Conservation (phyloP, 2,329 filamentous ascomycete genomes). For the Tolypocladium paradoxum region DNA sequence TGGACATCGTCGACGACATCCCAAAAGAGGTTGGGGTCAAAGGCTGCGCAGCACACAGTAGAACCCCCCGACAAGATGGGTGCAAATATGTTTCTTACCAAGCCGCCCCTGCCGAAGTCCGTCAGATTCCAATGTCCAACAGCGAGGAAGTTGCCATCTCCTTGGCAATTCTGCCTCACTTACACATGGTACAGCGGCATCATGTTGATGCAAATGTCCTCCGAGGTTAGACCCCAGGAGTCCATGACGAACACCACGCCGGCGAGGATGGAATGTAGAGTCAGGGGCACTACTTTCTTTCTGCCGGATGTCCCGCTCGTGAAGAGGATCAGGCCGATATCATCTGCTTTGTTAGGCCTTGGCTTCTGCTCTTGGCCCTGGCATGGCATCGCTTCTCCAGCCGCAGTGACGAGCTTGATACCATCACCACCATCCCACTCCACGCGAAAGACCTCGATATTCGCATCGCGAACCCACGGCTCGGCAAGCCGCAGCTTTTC, state of each 20-base stretch:
- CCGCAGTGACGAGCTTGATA: conserved; percentile 17
- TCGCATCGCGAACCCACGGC: conserved; percentile 16
- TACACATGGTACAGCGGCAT: conserved; percentile 49
- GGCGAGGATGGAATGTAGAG: conserved; percentile 35
- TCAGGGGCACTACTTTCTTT: conserved; percentile 47
- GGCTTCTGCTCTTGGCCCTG: conserved; percentile 8
- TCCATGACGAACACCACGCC: conserved; percentile 42
- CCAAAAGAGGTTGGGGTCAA: conserved; percentile 46
- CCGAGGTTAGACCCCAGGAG: conserved; percentile 36
- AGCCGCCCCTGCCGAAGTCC: conserved; percentile 29
- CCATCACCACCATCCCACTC: conserved; percentile 24
- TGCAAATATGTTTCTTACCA: conserved; percentile 44
- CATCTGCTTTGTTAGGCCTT: conserved; percentile 32
- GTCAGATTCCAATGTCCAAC: neutral
- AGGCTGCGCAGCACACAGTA: conserved; percentile 41
- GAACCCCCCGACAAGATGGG: conserved; percentile 43
- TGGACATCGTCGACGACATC: conserved; percentile 35
- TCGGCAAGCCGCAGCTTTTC: conserved; percentile 25
- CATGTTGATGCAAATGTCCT: conserved; percentile 45
- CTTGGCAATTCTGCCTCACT: conserved; percentile 12
- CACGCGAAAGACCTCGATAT: conserved; percentile 28
- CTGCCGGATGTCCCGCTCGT: conserved; percentile 47
- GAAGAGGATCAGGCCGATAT: conserved; percentile 41
- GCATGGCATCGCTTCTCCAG: conserved; percentile 5
- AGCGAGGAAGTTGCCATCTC: neutral